Evolutionary conservation across 1,284 basidiomycete species (phyloP), one percentile per base, ranked within the genome.

Genomic region (Ganoderma meredithae): DNA sequence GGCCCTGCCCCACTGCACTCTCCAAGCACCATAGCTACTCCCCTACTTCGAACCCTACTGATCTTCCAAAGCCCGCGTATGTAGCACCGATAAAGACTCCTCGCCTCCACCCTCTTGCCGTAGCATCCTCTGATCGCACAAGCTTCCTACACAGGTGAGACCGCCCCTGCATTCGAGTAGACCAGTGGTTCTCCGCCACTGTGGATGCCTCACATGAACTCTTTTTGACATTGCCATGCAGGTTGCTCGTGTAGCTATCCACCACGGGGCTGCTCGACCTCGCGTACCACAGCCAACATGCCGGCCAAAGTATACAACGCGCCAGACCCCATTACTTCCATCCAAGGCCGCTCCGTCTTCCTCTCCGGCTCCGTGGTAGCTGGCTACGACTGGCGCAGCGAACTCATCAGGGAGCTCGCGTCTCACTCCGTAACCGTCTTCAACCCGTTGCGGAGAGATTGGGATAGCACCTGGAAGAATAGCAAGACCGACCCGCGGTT

Each of bases 261-360:
- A 41, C 39, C 39, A 41, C 12, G 58, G 12, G 39, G 36, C 58
- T 41, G 6, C 22, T 41, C 39, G 36, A 10, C 22, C 13, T 33
- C 19, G 31, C 56, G 10, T 6, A 25, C 58, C 12, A 40, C 12
- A n/a, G 5, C 58, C n/a, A 13, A 27, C 4, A 58, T 2, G 39
- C 58, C 5, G 17, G 40, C 39, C 19, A 60, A 8, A 39, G 15
- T 60, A 8, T 56, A 56, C 62, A 39, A 49, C 17, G 49, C 62
- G 13, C 52, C 52, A n/a, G 62, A 47, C 7, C 36, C 36, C 44
- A n/a, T 63, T 22, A 22, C 49, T 31, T 4, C 13, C 1, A 41
- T 41, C 39, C 25, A n/a, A n/a, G 62, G 62, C 36, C 25, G 22
- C 43, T 55, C 62, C 36, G 31, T 63, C 62, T 63, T 63, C 52